Percentiles rank a stretch among this genome's conserved stretches.
These are phyloP conservation scores for Coniochaeta ligniaria DNA, from an alignment of 2,329 filamentous ascomycete species.

Conservation along the genomic window DNA sequence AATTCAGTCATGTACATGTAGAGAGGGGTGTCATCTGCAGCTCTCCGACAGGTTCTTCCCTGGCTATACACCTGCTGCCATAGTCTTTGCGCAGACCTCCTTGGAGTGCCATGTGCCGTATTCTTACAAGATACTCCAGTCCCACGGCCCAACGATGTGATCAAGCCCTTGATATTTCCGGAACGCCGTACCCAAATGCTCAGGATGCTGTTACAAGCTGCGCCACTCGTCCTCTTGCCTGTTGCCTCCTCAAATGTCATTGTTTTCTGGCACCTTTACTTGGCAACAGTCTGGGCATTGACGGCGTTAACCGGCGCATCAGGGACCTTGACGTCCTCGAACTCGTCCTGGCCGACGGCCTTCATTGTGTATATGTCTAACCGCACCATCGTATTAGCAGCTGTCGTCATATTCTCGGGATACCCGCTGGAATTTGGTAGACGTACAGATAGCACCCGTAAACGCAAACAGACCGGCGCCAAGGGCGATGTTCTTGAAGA, in stretches of 20 bases:
- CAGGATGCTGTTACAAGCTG: not conserved
- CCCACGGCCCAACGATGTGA: no score
- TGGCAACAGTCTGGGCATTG: not conserved
- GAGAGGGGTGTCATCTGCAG: no score
- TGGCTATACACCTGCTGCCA: no score
- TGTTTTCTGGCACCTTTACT: not conserved
- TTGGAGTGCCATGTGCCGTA: not conserved
- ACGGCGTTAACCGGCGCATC: conserved; percentile 45
- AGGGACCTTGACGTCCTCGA: conserved; percentile 89
- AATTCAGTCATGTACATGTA: not conserved
- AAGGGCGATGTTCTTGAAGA: conserved; percentile 81
- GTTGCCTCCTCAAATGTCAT: not conserved
- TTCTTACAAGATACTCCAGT: not conserved
- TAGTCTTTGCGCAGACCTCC: not conserved
- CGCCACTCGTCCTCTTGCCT: not conserved
- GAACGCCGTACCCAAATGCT: not conserved
- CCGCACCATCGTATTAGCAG: not conserved
- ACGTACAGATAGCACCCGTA: conserved; percentile 81
- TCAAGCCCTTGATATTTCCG: not conserved
- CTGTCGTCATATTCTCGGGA: no score
- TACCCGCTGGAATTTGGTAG: not conserved
- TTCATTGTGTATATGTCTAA: conserved; percentile 59
- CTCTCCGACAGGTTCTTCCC: no score
- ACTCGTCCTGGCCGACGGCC: conserved; percentile 92
- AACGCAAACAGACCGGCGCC: conserved; percentile 70